Percentiles rank a stretch among this genome's conserved stretches.
These are phyloP conservation scores for Eremothecium gossypii DNA, from an alignment of 1,139 yeast species.

Conservation along the genomic window DNA sequence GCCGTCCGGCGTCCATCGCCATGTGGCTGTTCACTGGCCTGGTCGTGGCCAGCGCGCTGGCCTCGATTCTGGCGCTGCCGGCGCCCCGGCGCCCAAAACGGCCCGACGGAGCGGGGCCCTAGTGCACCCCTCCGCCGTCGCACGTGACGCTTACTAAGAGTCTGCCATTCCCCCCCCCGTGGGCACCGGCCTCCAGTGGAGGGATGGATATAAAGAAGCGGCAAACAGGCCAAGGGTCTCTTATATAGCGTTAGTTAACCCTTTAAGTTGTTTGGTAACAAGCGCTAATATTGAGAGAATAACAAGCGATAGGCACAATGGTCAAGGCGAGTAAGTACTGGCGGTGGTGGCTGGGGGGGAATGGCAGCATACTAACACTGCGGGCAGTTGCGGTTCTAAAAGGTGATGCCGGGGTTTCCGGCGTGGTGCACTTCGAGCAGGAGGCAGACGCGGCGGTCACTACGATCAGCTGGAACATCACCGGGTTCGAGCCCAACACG, in stretches of 20 bases:
- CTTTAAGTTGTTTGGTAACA: no score
- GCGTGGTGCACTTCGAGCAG: constrained; percentile 83
- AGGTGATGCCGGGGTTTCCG: constrained; percentile 86
- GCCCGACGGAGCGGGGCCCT: no score
- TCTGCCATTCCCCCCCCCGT: no score
- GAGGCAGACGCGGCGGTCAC: constrained; percentile 68
- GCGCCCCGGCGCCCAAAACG: background rate
- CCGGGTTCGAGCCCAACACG: constrained; percentile 81
- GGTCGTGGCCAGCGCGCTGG: constrained; percentile 19
- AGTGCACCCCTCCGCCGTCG: background rate
- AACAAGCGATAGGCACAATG: constrained; percentile 3
- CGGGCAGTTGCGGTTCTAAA: constrained; percentile 81
- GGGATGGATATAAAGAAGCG: no score
- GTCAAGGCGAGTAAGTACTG: constrained; percentile 10
- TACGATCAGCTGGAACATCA: constrained; percentile 75
- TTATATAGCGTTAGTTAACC: no score
- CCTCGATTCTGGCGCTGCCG: constrained; percentile 5
- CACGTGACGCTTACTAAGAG: background rate
- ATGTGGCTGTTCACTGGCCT: constrained; percentile 30
- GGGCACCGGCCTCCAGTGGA: no score
- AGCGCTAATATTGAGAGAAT: no score
- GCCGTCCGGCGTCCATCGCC: constrained; percentile 21
- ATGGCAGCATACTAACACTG: no score
- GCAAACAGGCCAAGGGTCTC: no score
- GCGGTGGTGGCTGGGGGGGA: no score